These are phyloP conservation scores for Tillandsia fasciculata DNA, from an alignment of 176 grass and related monocot species.

Conservation along the genomic window DNA sequence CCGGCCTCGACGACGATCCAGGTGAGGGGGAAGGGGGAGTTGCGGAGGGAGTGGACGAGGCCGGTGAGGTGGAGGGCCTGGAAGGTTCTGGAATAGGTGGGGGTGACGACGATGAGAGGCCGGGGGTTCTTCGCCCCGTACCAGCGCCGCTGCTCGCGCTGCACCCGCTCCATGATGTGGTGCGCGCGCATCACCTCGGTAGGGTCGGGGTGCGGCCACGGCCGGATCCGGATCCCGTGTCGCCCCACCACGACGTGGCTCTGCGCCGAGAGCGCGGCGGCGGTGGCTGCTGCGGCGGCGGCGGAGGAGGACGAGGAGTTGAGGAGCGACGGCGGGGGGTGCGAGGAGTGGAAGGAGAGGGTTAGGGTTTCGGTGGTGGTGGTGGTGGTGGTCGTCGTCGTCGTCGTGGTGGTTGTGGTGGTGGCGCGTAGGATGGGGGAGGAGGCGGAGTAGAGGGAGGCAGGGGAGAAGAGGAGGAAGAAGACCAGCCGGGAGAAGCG, in stretches of 20 bases:
- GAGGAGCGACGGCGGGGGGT: slow-evolving; percentile 24
- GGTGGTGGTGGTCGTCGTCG: slow-evolving; percentile 1
- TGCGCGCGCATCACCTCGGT: slow-evolving; percentile 60
- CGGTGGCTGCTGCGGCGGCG: background rate
- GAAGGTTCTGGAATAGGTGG: slow-evolving; percentile 36
- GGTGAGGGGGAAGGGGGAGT: slow-evolving; percentile 29
- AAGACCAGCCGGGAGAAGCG: slow-evolving; percentile 90
- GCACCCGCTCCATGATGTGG: slow-evolving; percentile 58
- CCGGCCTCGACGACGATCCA: slow-evolving; percentile 66
- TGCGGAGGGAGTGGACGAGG: slow-evolving; percentile 53
- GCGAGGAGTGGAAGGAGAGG: slow-evolving; percentile 29
- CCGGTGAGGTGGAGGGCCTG: slow-evolving; percentile 45
- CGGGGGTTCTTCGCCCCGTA: slow-evolving; percentile 18
- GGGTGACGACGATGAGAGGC: slow-evolving; percentile 47
- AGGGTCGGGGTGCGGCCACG: slow-evolving; percentile 67
- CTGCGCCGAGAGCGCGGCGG: slow-evolving; percentile 26
- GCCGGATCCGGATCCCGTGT: slow-evolving; percentile 67
- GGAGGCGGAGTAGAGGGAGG: slow-evolving; percentile 28
- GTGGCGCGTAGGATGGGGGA: slow-evolving; percentile 29
- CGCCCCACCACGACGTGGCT: slow-evolving; percentile 59
- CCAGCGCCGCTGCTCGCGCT: slow-evolving; percentile 45
- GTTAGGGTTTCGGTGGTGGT: slow-evolving; percentile 13
- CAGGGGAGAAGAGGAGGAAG: slow-evolving; percentile 71
- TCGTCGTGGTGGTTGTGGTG: slow-evolving; percentile 31
- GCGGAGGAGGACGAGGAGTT: slow-evolving; percentile 16